Conservation (phyloP, 2,329 filamentous ascomycete species). For the Colletotrichum brevisporum region DNA sequence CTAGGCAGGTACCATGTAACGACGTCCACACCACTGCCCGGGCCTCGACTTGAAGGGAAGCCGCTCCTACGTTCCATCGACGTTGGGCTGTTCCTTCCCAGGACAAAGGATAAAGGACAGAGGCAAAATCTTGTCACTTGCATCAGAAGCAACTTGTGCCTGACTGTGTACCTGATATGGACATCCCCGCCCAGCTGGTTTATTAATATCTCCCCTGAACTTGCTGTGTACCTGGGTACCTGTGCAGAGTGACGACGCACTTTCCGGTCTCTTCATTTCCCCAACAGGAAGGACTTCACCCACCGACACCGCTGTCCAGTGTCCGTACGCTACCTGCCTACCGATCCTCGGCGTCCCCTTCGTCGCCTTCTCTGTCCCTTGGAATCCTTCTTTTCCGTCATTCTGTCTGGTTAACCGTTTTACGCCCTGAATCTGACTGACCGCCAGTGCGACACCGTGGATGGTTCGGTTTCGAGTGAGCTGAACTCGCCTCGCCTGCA, state of each 20-base stretch:
- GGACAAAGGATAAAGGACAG: no score
- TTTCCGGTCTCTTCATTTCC: not conserved
- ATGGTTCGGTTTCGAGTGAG: no score
- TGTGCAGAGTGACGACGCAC: not conserved
- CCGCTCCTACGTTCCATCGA: no score
- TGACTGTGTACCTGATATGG: not conserved
- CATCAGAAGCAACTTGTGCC: not conserved
- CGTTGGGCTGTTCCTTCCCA: no score
- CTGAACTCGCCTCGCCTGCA: no score
- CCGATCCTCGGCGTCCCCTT: not conserved
- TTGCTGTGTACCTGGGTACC: not conserved
- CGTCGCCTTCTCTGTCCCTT: not conserved
- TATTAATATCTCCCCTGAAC: conserved; percentile 19
- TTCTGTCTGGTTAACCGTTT: not conserved
- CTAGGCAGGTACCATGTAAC: no score
- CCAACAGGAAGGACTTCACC: not conserved
- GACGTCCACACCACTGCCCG: no score
- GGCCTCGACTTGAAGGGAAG: no score
- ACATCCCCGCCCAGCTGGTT: not conserved
- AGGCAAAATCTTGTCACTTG: not conserved
- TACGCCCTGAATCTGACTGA: not conserved
- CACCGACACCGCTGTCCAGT: not conserved
- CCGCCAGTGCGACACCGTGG: no score
- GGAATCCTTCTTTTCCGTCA: not conserved
- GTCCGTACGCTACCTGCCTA: not conserved